A percentile compares a stretch with the other conserved stretches of the same genome.
phyloP scores from a whole-genome alignment of 345 rosid species.

The Syzygium grande region DNA sequence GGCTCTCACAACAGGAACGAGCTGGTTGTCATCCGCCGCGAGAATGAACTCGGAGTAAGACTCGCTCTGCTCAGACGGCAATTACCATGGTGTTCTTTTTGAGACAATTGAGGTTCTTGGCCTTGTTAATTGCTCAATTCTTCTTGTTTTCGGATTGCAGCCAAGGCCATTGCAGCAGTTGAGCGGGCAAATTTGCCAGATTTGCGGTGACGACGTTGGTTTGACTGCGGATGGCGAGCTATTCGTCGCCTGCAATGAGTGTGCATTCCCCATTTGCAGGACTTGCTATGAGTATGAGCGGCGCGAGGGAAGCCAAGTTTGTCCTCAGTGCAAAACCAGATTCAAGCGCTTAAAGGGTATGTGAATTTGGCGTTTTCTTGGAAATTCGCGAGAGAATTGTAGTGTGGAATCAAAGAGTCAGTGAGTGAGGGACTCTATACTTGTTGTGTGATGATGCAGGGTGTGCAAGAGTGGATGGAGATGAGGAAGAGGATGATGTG shows the following conservation, averaged over 20 bases:
- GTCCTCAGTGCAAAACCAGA: conserved; percentile 58
- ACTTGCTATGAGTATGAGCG: conserved; percentile 56
- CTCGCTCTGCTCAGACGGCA: background rate
- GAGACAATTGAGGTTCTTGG: background rate
- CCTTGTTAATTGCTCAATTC: background rate
- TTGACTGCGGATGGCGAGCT: conserved; percentile 30
- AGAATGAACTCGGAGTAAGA: conserved; percentile 21
- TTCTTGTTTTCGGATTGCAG: conserved; percentile 6
- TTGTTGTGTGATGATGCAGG: conserved; percentile 20
- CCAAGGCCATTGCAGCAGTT: conserved; percentile 11
- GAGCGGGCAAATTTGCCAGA: conserved; percentile 30
- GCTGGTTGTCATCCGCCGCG: conserved; percentile 25
- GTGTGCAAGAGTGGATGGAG: conserved; percentile 67
- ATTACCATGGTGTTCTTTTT: background rate
- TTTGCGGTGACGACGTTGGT: conserved; percentile 44
- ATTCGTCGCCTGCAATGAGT: conserved; percentile 49
- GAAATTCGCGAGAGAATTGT: background rate
- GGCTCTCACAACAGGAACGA: conserved; percentile 47
- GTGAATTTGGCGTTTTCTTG: background rate
- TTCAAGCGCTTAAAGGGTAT: conserved; percentile 50
- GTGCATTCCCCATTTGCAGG: conserved; percentile 56
- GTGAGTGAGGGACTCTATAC: background rate
- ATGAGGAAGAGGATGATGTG: conserved; percentile 76
- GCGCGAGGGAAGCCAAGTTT: conserved; percentile 42
- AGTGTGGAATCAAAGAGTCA: background rate